Percentiles rank a stretch among this genome's conserved stretches.
Conservation (phyloP, 2,329 filamentous ascomycete species). For the Rutstroemia sp. region DNA sequence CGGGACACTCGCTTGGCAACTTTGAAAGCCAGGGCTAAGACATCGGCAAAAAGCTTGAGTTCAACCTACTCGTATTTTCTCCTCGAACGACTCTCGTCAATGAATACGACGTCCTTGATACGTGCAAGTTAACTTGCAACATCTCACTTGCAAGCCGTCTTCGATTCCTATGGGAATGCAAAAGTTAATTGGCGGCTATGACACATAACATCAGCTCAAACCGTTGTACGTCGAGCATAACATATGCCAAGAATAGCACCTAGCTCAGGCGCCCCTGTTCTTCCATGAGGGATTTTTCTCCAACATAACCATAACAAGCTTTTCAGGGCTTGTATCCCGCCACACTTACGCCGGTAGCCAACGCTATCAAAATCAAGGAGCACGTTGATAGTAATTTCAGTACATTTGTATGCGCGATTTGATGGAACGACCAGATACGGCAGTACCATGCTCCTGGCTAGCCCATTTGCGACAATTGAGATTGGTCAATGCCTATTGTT, state of each 20-base stretch:
- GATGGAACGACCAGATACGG: neutral
- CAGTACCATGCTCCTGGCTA: too few relatives aligned
- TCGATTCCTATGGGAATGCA: too few relatives aligned
- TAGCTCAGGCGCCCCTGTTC: neutral
- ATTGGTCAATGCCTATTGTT: neutral
- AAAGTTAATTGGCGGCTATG: neutral
- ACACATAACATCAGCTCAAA: neutral
- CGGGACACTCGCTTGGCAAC: neutral
- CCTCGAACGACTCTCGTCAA: neutral
- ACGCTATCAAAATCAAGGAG: neutral
- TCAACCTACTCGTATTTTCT: neutral
- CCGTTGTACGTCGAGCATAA: neutral
- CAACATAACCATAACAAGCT: neutral
- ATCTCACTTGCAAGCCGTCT: too few relatives aligned
- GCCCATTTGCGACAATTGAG: neutral
- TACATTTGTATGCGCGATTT: neutral
- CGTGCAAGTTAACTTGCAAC: too few relatives aligned
- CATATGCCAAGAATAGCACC: neutral
- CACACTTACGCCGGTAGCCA: neutral
- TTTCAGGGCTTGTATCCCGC: neutral
- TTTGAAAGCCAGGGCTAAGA: neutral
- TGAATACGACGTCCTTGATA: too few relatives aligned
- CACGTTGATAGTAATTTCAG: neutral
- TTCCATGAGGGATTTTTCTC: neutral
- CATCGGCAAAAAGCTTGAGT: neutral